Percentiles rank a stretch among this genome's conserved stretches.
phyloP scores from a whole-genome alignment of 768 basidiomycete species.

The Kockovaella imperatae region DNA sequence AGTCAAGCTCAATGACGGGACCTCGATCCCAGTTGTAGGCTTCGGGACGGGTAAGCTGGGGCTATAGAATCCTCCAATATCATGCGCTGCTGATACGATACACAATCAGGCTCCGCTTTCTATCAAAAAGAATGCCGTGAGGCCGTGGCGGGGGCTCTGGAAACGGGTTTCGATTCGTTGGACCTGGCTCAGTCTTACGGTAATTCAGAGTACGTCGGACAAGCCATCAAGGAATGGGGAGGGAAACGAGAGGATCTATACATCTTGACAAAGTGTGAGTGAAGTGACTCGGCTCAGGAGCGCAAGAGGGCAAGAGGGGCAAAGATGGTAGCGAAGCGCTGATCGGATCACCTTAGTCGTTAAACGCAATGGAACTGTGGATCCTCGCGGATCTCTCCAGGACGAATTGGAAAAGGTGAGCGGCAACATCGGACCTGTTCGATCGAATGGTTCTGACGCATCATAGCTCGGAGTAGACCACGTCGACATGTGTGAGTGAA shows the following conservation, averaged over 20 bases:
- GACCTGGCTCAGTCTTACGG: conserved; percentile 41
- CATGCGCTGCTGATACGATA: background rate
- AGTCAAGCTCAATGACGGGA: conserved; percentile 32
- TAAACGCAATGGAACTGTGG: too few relatives aligned
- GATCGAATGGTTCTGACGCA: background rate
- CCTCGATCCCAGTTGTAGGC: conserved; percentile 20
- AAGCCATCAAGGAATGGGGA: conserved; percentile 32
- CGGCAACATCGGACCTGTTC: background rate
- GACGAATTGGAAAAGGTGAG: conserved; percentile 55
- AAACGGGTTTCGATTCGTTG: conserved; percentile 33
- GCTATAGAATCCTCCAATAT: background rate
- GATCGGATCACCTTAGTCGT: too few relatives aligned
- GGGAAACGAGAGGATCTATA: conserved; percentile 48
- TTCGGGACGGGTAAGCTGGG: conserved; percentile 26
- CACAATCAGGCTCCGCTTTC: conserved; percentile 10
- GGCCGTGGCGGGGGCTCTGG: conserved; percentile 21
- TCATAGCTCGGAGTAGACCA: conserved; percentile 12
- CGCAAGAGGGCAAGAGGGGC: background rate
- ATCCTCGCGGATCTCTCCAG: conserved; percentile 50
- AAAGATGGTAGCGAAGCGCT: too few relatives aligned
- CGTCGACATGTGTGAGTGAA: conserved; percentile 46
- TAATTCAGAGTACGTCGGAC: conserved; percentile 41
- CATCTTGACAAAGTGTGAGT: conserved; percentile 49
- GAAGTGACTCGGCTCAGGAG: background rate
- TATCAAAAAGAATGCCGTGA: conserved; percentile 12